Evolutionary conservation across 345 rosid genomes (phyloP).

Genomic region (Gossypium ekmanianum): DNA sequence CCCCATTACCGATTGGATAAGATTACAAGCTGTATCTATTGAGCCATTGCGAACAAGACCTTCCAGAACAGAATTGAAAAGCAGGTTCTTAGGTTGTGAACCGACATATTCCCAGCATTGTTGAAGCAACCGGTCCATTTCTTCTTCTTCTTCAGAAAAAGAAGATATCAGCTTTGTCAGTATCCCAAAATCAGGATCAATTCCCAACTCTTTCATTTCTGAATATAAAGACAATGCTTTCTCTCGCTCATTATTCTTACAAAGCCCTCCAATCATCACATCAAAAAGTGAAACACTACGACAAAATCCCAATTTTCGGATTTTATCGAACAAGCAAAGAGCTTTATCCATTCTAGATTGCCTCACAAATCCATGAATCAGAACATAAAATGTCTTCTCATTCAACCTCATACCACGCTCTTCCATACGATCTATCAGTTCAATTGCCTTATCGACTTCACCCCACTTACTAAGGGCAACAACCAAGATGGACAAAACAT

Average conservation of each 20-base stretch:
- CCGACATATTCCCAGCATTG: constrained; percentile 43
- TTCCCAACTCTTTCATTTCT: constrained; percentile 54
- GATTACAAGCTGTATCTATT: constrained; percentile 47
- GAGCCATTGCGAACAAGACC: constrained; percentile 34
- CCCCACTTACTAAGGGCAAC: constrained; percentile 67
- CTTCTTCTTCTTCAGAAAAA: constrained; percentile 45
- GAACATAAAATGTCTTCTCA: constrained; percentile 56
- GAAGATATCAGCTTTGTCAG: constrained; percentile 54
- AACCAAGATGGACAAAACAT: constrained; percentile 53
- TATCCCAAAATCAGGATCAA: constrained; percentile 52
- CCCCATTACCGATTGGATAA: constrained; percentile 45
- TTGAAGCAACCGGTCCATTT: constrained; percentile 34
- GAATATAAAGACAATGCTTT: constrained; percentile 53
- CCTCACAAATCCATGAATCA: constrained; percentile 78
- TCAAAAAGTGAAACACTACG: constrained; percentile 60
- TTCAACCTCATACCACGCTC: constrained; percentile 47
- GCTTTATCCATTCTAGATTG: constrained; percentile 62
- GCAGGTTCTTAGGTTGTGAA: constrained; percentile 39
- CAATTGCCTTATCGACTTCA: constrained; percentile 65
- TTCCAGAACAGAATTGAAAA: constrained; percentile 45
- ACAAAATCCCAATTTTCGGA: constrained; percentile 48
- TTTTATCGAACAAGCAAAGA: constrained; percentile 53
- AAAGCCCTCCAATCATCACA: constrained; percentile 66
- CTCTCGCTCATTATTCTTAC: constrained; percentile 45
- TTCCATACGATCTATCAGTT: constrained; percentile 67